Evolutionary conservation across 257 asterid species (phyloP), one percentile per base, ranked within the genome.

Genomic region (Rhazya stricta): DNA sequence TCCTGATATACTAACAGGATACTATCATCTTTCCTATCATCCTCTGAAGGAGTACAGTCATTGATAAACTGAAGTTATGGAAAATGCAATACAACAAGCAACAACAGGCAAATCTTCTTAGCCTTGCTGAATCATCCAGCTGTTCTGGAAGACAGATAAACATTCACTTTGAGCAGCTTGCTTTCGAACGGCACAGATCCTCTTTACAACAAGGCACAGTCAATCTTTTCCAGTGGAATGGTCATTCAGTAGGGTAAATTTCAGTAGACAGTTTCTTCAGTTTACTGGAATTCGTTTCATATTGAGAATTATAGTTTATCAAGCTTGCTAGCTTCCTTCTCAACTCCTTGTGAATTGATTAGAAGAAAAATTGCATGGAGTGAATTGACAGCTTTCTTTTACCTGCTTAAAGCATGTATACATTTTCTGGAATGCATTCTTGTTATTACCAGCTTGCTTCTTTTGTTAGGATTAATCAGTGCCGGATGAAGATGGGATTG

Each of bases 401-500:
- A 18, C 23, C 36, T n/a, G 7, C 60, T 21, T 45, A 45, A 19
- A 19, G 45, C 9, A 41, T 43, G 18, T 43, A n/a, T 10, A 1
- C 12, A 51, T 29, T 61, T 61, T 41, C 18, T 42, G 1, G 29
- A 27, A 46, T 79, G 61, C 72, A 81, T 69, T 76, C 65, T 76
- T 48, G 69, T 79, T 79, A 83, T 71, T 80, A 76, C 77, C 85
- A 85, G 80, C 58, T 72, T n/a, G 54, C 37, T 70, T 46, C 32
- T 50, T 75, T 41, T 21, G 45, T 72, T 78, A 93, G 98, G 92
- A 83, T 92, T 48, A 86, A 78, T 77, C 86, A 84, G 84, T 94
- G 99, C 89, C 88, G 90, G 74, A 89, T 94, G 99, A 94, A 92
- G 93, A 90, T 61, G 89, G 99, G 99, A 19, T 57, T 86, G 85